Base-by-base conservation (phyloP, 2,329 filamentous ascomycete genomes). In the Calonectria ilicicola region DNA sequence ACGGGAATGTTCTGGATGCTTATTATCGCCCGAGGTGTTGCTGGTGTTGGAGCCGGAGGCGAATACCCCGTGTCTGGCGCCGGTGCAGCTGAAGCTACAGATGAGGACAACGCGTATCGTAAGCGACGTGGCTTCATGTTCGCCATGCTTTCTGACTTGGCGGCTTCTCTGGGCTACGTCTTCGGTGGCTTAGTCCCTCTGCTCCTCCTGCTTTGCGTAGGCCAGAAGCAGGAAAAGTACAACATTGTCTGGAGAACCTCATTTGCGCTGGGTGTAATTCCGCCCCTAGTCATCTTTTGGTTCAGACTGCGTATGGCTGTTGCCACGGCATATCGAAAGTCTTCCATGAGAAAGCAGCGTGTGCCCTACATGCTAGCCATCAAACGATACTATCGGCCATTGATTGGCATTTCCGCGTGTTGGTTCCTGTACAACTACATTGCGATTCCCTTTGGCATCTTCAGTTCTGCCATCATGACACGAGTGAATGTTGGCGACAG, bases 391-490 rank as follows among this genome's bases (percentile, higher is more conserved):
- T 89, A 86, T 82, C 83, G 85, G 4, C 86, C 86, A 0, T 80
- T 90, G 51, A 77, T 89, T 4, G 88, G 89, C 17, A 84, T 85
- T 8, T 84, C 87, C 2, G 72, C 84, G 1, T 84, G 86, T 12
- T 90, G 88, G 88, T 90, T 90, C 77, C 79, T 85, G 29, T 86
- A 91, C 78, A 88, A 91, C 77, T 91, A 86, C 78, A 86, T 90
- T 47, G 86, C 87, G 0, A 87, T 89, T 65, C 89, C 89, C 0
- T 90, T 90, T 72, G 88, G 88, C 10, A 84, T 91, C 32, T 90
- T 90, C 79, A 87, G 85, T 68, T 87, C 87, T 0, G 89, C 88
- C 26, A 90, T 90, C 70, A 85, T 89, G 64, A 79, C 80, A 4
- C 81, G 84, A 27, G 80, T 86, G 32, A 86, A 86, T 32, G 76